Conservation (phyloP, 441 rosid species). For the Cnidoscolus chayamansa region DNA sequence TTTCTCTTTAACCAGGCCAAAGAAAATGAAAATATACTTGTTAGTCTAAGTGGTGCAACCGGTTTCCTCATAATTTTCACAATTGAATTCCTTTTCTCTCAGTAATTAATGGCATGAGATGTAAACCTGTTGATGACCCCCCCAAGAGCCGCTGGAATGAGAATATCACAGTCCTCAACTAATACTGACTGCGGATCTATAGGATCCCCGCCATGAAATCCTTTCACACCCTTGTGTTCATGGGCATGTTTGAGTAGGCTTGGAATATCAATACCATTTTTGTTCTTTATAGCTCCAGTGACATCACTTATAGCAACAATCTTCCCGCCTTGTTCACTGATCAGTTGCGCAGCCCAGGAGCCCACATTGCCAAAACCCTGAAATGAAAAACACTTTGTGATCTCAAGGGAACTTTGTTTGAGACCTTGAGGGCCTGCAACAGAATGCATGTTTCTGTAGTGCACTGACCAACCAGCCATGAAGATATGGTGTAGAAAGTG, state of each 20-base stretch:
- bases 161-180: conserved; percentile 90
- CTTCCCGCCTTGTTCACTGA: conserved; percentile 92
- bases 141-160: conserved; percentile 92
- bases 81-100: too few relatives aligned
- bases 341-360: conserved; percentile 83
- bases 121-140: conserved; percentile 88
- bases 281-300: conserved; percentile 84
- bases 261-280: conserved; percentile 68
- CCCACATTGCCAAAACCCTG: conserved; percentile 99
- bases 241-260: conserved; percentile 60
- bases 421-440: neutral
- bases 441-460: neutral
- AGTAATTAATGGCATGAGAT: neutral
- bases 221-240: conserved; percentile 54
- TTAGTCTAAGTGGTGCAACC: neutral
- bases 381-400: conserved; percentile 1
- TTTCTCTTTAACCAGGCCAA: conserved; percentile 51
- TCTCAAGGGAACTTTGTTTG: neutral
- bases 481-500: neutral
- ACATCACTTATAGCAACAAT: conserved; percentile 86
- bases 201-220: conserved; percentile 72
- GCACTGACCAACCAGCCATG: neutral
- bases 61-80: too few relatives aligned
- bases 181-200: conserved; percentile 62
- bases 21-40: neutral